A percentile compares a stretch with the other conserved stretches of the same genome.
Evolutionary conservation across 139 green algal species (phyloP).

Genomic region (Yamagishiella unicocca): DNA sequence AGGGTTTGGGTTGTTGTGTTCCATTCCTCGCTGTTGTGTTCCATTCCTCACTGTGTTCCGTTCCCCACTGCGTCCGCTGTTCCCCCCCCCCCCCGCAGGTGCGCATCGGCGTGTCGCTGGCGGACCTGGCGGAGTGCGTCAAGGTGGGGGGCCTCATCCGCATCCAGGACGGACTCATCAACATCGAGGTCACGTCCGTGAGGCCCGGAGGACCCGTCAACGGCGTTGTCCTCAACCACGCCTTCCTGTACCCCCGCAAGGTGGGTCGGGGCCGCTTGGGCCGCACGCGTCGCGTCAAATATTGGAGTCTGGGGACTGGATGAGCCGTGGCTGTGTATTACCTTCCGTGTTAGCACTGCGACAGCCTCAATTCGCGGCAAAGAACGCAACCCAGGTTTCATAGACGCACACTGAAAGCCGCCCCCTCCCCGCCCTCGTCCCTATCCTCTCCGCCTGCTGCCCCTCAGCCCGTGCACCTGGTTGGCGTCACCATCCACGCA

Average conservation of each 20-base stretch:
- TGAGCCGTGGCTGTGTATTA: no score
- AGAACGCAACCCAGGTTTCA: no score
- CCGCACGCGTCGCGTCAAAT: no score
- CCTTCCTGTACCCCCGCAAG: conserved; percentile 53
- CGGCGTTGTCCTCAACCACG: conserved; percentile 45
- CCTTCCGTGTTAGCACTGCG: no score
- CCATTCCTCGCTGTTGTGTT: no score
- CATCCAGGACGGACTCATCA: conserved; percentile 67
- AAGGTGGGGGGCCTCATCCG: conserved; percentile 35
- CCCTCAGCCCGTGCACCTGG: conserved; percentile 42
- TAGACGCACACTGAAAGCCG: no score
- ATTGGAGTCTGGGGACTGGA: no score
- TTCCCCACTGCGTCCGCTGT: no score
- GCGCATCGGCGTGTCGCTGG: conserved; percentile 45
- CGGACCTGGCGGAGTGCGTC: conserved; percentile 43
- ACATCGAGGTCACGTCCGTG: conserved; percentile 56
- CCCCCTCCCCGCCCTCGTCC: no score
- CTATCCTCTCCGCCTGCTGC: neutral
- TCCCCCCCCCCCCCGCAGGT: neutral
- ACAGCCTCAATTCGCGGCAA: no score
- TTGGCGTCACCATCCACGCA: conserved; percentile 67
- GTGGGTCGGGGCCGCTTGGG: conserved; percentile 20
- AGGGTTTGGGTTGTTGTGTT: no score
- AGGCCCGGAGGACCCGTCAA: conserved; percentile 19
- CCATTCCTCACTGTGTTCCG: no score